These are phyloP conservation scores for Cladosporium phlei DNA, from an alignment of 2,329 filamentous ascomycete species.

Conservation along the genomic window DNA sequence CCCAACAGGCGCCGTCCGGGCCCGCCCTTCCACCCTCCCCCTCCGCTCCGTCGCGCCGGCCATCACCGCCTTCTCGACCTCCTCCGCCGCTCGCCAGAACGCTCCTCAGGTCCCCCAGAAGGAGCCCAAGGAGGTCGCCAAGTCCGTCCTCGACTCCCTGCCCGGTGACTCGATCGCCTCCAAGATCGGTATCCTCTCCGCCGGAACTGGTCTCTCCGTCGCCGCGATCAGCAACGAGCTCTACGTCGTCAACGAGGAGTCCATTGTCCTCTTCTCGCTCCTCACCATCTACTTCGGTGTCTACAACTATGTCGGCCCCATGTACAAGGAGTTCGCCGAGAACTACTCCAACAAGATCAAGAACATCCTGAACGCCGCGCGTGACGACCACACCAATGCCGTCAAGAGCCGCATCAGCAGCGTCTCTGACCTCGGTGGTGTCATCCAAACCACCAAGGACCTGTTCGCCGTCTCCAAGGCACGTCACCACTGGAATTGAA, in stretches of 20 bases:
- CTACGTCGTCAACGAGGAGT: constrained; percentile 99
- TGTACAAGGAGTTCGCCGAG: constrained; percentile 90
- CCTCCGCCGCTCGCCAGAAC: constrained; percentile 50
- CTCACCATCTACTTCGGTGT: constrained; percentile 88
- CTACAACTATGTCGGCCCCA: constrained; percentile 88
- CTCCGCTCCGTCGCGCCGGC: constrained; percentile 71
- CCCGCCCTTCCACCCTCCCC: constrained; percentile 70
- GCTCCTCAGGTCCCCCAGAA: constrained; percentile 71
- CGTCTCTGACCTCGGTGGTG: constrained; percentile 88
- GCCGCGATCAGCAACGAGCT: constrained; percentile 99
- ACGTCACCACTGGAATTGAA: constrained; percentile 24
- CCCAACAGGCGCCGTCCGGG: constrained; percentile 64
- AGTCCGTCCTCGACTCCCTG: constrained; percentile 88
- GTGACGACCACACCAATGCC: constrained; percentile 89
- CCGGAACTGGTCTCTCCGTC: constrained; percentile 80
- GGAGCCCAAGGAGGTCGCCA: constrained; percentile 94
- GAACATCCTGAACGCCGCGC: constrained; percentile 88
- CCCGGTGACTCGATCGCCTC: constrained; percentile 88
- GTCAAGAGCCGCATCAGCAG: constrained; percentile 92
- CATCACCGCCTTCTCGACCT: constrained; percentile 61
- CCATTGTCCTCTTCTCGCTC: constrained; percentile 87
- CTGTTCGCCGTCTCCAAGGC: constrained; percentile 99
- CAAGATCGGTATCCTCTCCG: constrained; percentile 96
- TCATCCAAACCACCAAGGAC: constrained; percentile 94
- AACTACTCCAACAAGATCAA: constrained; percentile 87